A percentile compares a stretch with the other conserved stretches of the same genome.
Conservation (phyloP, 768 basidiomycete genomes). For the Boletus fagicola region DNA sequence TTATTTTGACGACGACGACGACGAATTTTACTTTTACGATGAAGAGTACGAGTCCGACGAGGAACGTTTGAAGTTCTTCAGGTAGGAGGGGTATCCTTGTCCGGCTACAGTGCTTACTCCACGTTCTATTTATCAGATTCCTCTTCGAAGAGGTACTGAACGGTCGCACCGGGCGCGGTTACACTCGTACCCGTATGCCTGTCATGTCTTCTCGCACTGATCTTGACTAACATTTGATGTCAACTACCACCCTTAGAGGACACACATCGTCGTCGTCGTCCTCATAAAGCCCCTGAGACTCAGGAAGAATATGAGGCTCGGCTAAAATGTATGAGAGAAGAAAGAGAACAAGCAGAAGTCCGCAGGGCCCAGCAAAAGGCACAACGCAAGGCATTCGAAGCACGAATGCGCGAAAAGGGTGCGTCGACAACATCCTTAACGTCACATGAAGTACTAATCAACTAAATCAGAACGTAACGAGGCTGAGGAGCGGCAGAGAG, state of each 20-base stretch:
- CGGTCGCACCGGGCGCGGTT: conserved; percentile 34
- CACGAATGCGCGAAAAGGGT: conserved; percentile 54
- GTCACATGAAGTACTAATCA: conserved; percentile 14
- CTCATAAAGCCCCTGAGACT: conserved; percentile 38
- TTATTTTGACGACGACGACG: conserved; percentile 28
- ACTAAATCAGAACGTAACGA: conserved; percentile 42
- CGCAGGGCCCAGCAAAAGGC: conserved; percentile 46
- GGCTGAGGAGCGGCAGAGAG: conserved; percentile 57
- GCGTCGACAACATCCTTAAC: conserved; percentile 8
- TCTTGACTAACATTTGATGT: conserved; percentile 9
- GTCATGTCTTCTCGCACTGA: conserved; percentile 9
- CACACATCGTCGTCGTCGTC: conserved; percentile 19
- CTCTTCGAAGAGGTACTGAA: conserved; percentile 47
- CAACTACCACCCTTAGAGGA: conserved; percentile 15
- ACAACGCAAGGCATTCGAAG: conserved; percentile 44
- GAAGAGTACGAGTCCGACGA: conserved; percentile 35
- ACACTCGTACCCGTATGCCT: conserved; percentile 29
- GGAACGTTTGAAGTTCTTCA: conserved; percentile 43
- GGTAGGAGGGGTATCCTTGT: conserved; percentile 34
- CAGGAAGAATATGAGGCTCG: conserved; percentile 54
- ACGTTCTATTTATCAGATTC: conserved; percentile 35
- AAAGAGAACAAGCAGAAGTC: conserved; percentile 52
- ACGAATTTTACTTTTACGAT: conserved; percentile 30
- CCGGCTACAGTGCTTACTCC: conserved; percentile 5
- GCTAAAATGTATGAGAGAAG: conserved; percentile 47